Base-by-base conservation (phyloP, 768 basidiomycete genomes). In the Neoboletus brunneissimus region DNA sequence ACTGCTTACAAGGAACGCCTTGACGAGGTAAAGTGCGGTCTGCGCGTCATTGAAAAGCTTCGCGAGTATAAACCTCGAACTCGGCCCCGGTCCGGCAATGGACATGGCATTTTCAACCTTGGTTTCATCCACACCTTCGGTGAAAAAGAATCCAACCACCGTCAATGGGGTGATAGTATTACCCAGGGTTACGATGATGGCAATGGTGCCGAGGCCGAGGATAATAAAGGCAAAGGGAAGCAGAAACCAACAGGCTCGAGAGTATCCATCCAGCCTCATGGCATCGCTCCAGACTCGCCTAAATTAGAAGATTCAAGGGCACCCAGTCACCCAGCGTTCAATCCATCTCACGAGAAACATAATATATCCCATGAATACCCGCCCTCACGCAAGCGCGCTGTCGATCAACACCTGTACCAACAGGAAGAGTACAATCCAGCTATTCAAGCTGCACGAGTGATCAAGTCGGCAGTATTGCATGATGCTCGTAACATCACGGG, bases 1-100 rank as follows among this genome's bases (percentile, higher is more conserved):
- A 85, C 81, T 4, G 90, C 90, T 11, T 92, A 84, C 67, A 79
- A 78, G 61, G 89, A 91, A 34, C 87, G 89, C 48, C 73, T 90
- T 5, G 78, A 82, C 11, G 72, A 75, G n/a, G 79, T 90, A 7
- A 72, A 75, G 54, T 70, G 76, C 40, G 75, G 84, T 1, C 76
- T 90, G 4, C 67, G 67, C 4, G 82, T 83, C 41, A 80, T 91
- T 51, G 89, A 91, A 68, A 77, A 78, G 58, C 79, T 91, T 18
- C 83, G 87, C 31, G 71, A 79, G 48, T 87, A 87, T 67, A 81
- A 80, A 18, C 89, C 89, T 15, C 62, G 51, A 12, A 44, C 48
- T 29, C 70, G 68, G 73, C 79, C 66, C 32, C 67, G 66, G 43
- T 68, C 69, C 51, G 73, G 72, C 23, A 77, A 75, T 15, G 70